Percentiles rank a stretch among this genome's conserved stretches.
phyloP scores from a whole-genome alignment of 495 filamentous ascomycete species.

The Neurospora sp. region DNA sequence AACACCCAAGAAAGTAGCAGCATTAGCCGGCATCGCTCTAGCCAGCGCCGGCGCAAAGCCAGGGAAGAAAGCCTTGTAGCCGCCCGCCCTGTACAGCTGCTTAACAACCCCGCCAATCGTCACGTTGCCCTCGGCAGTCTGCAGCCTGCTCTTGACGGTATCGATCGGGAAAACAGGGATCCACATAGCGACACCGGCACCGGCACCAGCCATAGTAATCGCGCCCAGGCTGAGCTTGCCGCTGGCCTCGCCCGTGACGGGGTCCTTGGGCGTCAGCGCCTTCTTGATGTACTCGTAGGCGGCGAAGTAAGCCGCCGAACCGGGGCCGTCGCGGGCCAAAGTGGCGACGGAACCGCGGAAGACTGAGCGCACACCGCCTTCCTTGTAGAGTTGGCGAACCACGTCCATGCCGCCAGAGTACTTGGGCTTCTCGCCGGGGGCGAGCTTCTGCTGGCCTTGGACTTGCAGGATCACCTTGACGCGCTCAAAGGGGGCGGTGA shows the following conservation, averaged over 20 bases:
- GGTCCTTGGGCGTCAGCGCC: conserved; percentile 74
- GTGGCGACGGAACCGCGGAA: conserved; percentile 89
- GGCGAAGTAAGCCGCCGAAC: conserved; percentile 90
- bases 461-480: conserved; percentile 98
- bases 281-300: conserved; percentile 94
- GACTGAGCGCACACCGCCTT: conserved; percentile 81
- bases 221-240: conserved; percentile 70
- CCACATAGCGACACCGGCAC: conserved; percentile 97
- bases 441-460: conserved; percentile 79
- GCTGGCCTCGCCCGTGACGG: conserved; percentile 54
- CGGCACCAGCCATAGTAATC: conserved; percentile 78
- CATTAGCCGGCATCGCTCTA: conserved; percentile 91
- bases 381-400: conserved; percentile 87
- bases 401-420: conserved; percentile 86
- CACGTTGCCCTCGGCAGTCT: conserved; percentile 81
- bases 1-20: conserved; percentile 60
- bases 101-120: conserved; percentile 72
- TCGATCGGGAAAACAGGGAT: conserved; percentile 97
- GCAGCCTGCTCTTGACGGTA: conserved; percentile 87
- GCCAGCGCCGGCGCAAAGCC: conserved; percentile 89
- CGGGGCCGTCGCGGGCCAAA: conserved; percentile 85
- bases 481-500: conserved; percentile 96
- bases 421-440: conserved; percentile 83
- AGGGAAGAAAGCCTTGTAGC: conserved; percentile 92
- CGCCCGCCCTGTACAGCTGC: conserved; percentile 68